Evolutionary conservation across 805 yeast genomes (phyloP), one percentile per base, ranked within the genome.

Genomic region (Candida qinlingensis): DNA sequence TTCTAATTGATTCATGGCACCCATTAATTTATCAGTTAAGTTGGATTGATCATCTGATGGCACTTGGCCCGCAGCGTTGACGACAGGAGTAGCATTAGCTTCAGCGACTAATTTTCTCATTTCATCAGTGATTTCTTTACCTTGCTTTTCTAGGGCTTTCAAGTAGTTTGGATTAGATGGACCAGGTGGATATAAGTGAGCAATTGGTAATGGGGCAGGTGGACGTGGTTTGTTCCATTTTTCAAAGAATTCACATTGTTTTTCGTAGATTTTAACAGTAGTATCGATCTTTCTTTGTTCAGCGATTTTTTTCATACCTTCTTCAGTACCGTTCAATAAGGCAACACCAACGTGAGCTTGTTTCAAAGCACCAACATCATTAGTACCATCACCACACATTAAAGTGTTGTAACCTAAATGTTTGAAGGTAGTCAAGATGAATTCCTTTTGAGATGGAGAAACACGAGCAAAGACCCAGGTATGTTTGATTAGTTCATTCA

Each of bases 371-470:
- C 99, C 99, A 44, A 94, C 99, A 74, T 94, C 99, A 65, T 94
- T 94, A n/a, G 99, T 94, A 70, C 99, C 99, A 71, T 94, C 99
- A 75, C 99, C 99, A 71, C 99, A 94, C 99, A 94, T 94, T 60
- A 94, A 77, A 27, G 98, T 94, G 63, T 81, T 85, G 70, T 92
- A 94, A 28, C 97, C 97, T 65, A 88, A 77, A 53, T 81, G 83
- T 67, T 92, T 94, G 66, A 88, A 79, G 37, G 90, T 79, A 53
- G 82, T 84, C 61, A 94, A 75, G 59, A 94, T 83, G 57, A 85
- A 89, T 69, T 94, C 99, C 71, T 94, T 94, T 72, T 94, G 99
- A 28, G 85, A 63, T 38, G 99, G 99, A 6, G 98, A 92, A 33
- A 94, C 98, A 72, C 99, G 85, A 41, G 99, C 97, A 64, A 88